phyloP scores from a whole-genome alignment of 257 asterid genomes.

The Rehmannia glutinosa region DNA sequence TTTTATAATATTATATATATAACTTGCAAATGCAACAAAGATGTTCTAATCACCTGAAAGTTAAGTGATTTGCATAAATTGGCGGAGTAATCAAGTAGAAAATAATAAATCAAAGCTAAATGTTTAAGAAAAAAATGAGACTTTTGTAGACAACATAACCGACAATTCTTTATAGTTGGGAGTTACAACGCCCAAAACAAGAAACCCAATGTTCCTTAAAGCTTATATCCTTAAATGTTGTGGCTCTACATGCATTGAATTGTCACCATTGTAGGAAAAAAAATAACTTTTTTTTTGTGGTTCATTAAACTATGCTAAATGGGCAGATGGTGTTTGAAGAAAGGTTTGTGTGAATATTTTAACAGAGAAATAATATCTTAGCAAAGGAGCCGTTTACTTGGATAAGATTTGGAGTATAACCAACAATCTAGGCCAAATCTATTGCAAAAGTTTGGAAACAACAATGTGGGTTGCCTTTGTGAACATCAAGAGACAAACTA shows the following conservation, averaged over 20 bases:
- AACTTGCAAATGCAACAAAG: constrained; percentile 21
- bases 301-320: background rate
- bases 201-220: constrained; percentile 18
- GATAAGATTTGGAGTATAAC: constrained; percentile 13
- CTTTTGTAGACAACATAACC: constrained; percentile 39
- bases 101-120: constrained; percentile 3
- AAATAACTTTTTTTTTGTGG: background rate
- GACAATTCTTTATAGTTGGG: constrained; percentile 55
- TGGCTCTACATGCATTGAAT: constrained; percentile 32
- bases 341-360: background rate
- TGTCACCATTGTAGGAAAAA: constrained; percentile 14
- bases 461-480: constrained; percentile 30
- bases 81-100: constrained; percentile 20
- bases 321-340: constrained; percentile 9
- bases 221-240: constrained; percentile 26
- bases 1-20: too few species aligned
- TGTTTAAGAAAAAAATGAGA: constrained; percentile 22
- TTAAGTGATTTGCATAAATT: constrained; percentile 3
- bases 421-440: constrained; percentile 28
- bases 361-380: constrained; percentile 13
- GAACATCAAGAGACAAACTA: constrained; percentile 21
- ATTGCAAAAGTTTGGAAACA: constrained; percentile 31
- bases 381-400: too few species aligned
- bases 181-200: constrained; percentile 53
- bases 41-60: constrained; percentile 34